Evolutionary conservation across 768 basidiomycete genomes (phyloP), one percentile per base, ranked within the genome.

Genomic region (Cyclocybe aegerita): DNA sequence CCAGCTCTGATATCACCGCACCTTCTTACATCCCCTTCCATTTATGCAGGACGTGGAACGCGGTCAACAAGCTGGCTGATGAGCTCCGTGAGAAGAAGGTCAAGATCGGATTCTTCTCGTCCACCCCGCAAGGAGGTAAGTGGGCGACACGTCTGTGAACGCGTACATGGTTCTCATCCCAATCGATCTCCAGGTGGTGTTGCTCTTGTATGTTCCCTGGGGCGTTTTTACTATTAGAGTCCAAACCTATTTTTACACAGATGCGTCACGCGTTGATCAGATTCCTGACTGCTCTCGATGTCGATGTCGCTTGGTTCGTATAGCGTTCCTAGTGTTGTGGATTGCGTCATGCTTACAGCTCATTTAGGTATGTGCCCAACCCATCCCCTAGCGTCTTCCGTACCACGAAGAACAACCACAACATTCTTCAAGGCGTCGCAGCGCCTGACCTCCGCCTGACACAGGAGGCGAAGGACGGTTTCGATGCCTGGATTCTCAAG

Each of bases 241-340:
- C 50, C 49, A 56, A 52, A 49, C 45, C 39, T 58, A 63, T 63
- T 58, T 68, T 57, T 57, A 50, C 50, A 50, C 62, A 90, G 81
- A 96, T 98, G 93, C 85, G 94, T 58, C 94, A 97, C 69, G 92
- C 94, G 29, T 72, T 98, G 60, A 88, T 97, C 67, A 80, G 95
- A 50, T 87, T 98, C 72, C 77, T 91, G 72, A 74, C 80, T 43
- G 78, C 81, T 43, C 70, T 93, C 47, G 93, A 93, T 53, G 88
- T 93, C 37, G 88, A 93, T 61, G 85, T 64, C 54, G 84, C 85
- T 50, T 94, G 92, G 93, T 93, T 66, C 63, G 83, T 76, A 31
- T 62, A 59, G 55, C 64, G 59, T 39, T 12, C 48, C 33, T 39
- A 39, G 11, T 43, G 41, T 46, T 42, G 54, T 51, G 55, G 56